Evolutionary conservation across 75 land plant species (phyloP).

Genomic region (Picea glauca): DNA sequence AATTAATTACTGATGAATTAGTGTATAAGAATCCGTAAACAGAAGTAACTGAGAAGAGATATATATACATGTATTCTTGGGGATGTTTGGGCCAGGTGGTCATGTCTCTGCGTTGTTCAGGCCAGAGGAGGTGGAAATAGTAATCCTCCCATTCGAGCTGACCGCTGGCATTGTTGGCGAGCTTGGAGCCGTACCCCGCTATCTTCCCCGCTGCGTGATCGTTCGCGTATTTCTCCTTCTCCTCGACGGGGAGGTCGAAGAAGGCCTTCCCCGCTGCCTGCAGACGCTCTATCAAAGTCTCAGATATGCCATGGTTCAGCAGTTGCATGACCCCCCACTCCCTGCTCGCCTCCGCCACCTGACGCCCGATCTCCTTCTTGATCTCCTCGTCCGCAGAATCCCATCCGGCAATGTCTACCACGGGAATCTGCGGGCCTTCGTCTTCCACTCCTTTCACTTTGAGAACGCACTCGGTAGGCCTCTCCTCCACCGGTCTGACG

Average conservation of each 20-base stretch:
- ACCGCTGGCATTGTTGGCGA: slow-evolving; percentile 69
- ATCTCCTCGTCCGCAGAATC: slow-evolving; percentile 13
- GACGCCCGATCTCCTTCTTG: slow-evolving; percentile 15
- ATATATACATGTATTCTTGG: slow-evolving; percentile 21
- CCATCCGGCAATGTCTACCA: slow-evolving; percentile 31
- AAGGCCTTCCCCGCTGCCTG: slow-evolving; percentile 26
- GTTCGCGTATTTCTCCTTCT: slow-evolving; percentile 50
- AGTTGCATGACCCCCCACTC: slow-evolving; percentile 42
- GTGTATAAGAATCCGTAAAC: too few species aligned
- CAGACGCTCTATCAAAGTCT: slow-evolving; percentile 14
- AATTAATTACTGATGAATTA: too few species aligned
- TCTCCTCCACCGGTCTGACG: slow-evolving; percentile 42
- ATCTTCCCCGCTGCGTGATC: slow-evolving; percentile 51
- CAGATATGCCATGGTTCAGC: slow-evolving; percentile 35
- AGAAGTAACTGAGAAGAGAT: too few species aligned
- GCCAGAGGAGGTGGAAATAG: slow-evolving; percentile 62
- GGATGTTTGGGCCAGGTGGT: slow-evolving; percentile 68
- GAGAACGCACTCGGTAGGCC: not conserved
- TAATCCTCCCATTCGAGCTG: slow-evolving; percentile 89
- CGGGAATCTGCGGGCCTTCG: slow-evolving; percentile 43
- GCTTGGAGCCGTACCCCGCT: slow-evolving; percentile 74
- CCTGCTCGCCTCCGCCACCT: slow-evolving; percentile 7
- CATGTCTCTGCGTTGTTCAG: slow-evolving; percentile 55
- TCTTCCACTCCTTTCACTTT: not conserved
- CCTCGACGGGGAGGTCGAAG: slow-evolving; percentile 50